Evolutionary conservation across 768 basidiomycete species (phyloP), one percentile per base, ranked within the genome.

Genomic region (Scleroderma citrinum): DNA sequence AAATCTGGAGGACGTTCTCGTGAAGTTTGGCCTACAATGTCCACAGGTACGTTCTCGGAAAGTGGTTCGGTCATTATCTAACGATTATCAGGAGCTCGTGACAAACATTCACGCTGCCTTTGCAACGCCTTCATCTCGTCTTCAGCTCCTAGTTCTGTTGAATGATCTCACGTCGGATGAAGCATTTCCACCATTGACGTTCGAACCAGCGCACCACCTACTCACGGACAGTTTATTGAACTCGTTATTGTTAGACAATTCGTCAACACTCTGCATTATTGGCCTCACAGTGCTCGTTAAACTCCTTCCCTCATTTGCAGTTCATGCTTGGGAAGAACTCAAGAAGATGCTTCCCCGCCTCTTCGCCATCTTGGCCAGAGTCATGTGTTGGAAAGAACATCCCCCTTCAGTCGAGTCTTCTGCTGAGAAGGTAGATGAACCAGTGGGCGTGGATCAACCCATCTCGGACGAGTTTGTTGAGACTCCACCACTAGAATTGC

Each of bases 1-100:
- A 24, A 92, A 88, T 61, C 69, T 92, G 51, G 87, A 91, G 61
- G 83, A 87, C 56, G 75, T 87, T 17, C 71, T 92, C 36, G 71
- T 88, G 35, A 75, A 70, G 46, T 84, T 80, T 59, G 87, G 82
- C 41, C 61, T 80, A 49, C 74, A 79, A 55, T 65, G 73, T 48
- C 85, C 87, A 20, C 66, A 81, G 69, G 89, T 89, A 60, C 53
- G 84, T 70, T 46, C 44, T 45, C 54, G 35, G 48, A 26, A 47
- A 26, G 48, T 40, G n/a, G 26, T 30, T 35, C 30, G 21, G 32
- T 46, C 52, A n/a, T 52, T 48, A 23, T 34, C 37, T 21, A 42
- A 56, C 32, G 14, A 35, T 37, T 10, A 44, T 55, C 47, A 92
- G 90, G 82, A 81, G 51, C 75, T 91, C 44, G 73, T 91, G 65